Conservation (phyloP, 2,329 filamentous ascomycete genomes). For the Periglandula ipomoeae region DNA sequence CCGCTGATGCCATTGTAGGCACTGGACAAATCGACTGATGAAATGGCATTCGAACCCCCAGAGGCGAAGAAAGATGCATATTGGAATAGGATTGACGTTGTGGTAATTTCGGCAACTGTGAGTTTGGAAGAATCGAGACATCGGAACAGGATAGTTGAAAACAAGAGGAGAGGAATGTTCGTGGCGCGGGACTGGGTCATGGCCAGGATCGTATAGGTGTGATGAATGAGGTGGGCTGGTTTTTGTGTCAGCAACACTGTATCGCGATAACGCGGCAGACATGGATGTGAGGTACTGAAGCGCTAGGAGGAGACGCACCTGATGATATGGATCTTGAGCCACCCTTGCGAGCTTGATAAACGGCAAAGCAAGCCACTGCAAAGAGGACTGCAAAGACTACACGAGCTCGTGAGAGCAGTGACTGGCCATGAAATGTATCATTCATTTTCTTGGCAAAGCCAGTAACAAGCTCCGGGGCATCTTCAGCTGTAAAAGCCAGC, state of each 20-base stretch:
- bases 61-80: conserved; percentile 81
- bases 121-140: conserved; percentile 39
- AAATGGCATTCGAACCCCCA: conserved; percentile 89
- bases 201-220: conserved; percentile 67
- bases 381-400: conserved; percentile 41
- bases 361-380: conserved; percentile 26
- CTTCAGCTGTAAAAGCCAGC: conserved; percentile 74
- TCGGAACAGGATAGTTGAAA: conserved; percentile 55
- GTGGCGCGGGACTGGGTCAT: conserved; percentile 78
- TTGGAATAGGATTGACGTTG: conserved; percentile 67
- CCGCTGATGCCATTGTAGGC: conserved; percentile 85
- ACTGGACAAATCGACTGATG: conserved; percentile 86
- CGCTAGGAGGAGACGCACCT: conserved; percentile 14
- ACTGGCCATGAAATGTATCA: conserved; percentile 30
- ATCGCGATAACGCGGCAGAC: neutral
- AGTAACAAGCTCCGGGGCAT: conserved; percentile 73
- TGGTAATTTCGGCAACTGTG: conserved; percentile 49
- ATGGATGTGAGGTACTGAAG: neutral
- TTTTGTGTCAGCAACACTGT: neutral
- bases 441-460: conserved; percentile 33
- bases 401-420: conserved; percentile 39
- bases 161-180: conserved; percentile 76
- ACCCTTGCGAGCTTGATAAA: conserved; percentile 28
- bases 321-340: conserved; percentile 17
- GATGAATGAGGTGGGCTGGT: conserved; percentile 45